Base-by-base conservation (phyloP, 2,329 filamentous ascomycete species). In the Stylonectria norvegica region DNA sequence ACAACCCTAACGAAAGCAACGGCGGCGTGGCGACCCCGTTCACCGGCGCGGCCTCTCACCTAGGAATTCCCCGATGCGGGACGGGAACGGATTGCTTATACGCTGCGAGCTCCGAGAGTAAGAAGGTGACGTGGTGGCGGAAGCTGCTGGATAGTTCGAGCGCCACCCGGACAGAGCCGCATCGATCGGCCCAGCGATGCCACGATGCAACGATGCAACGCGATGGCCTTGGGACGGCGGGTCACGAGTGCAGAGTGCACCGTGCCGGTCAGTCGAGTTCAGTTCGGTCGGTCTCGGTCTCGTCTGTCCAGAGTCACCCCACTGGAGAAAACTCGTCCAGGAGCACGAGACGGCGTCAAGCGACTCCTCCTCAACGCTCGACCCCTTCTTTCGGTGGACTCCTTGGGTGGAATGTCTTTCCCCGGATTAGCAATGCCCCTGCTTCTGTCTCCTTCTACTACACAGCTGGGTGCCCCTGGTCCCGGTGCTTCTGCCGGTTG, bases 221-320 rank as follows among this genome's bases (percentile, higher is more conserved):
- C n/a, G n/a, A n/a, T n/a, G n/a, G n/a, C n/a, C n/a, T n/a, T n/a
- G n/a, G n/a, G n/a, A n/a, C n/a, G n/a, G n/a, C n/a, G n/a, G n/a
- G n/a, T n/a, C n/a, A n/a, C n/a, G n/a, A n/a, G n/a, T n/a, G n/a
- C n/a, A n/a, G n/a, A n/a, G n/a, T n/a, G n/a, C n/a, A n/a, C n/a
- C n/a, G n/a, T n/a, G n/a, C n/a, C n/a, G n/a, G n/a, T n/a, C n/a
- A n/a, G n/a, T n/a, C n/a, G n/a, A n/a, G n/a, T n/a, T n/a, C n/a
- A n/a, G n/a, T n/a, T n/a, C n/a, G n/a, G n/a, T n/a, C n/a, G n/a
- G n/a, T n/a, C n/a, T n/a, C n/a, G n/a, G n/a, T n/a, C n/a, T n/a
- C n/a, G n/a, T n/a, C n/a, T n/a, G n/a, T n/a, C n/a, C n/a, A 52
- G 50, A 41, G 48, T 57, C 54, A 57, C 54, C 54, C 54, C 54